A percentile compares a stretch with the other conserved stretches of the same genome.
phyloP scores from a whole-genome alignment of 192 early-diverging fungal genomes.

The Backusella sp. region DNA sequence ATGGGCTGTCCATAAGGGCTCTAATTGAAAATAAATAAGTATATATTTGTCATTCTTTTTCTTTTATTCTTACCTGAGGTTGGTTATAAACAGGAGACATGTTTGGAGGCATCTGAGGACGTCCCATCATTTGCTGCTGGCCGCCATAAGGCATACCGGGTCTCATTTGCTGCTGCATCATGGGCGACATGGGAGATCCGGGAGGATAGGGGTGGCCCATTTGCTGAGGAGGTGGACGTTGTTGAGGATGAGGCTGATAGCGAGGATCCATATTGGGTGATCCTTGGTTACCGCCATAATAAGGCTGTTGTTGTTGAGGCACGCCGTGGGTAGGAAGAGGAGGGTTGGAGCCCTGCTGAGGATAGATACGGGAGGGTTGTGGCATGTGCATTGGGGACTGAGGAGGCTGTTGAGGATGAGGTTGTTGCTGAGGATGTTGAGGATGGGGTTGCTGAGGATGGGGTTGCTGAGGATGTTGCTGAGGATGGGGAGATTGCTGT shows the following conservation, averaged over 20 bases:
- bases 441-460: not conserved
- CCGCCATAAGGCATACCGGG: slow-evolving; percentile 6
- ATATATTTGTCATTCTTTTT: not conserved
- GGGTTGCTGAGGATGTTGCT: not conserved
- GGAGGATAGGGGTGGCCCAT: not conserved
- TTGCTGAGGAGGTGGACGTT: slow-evolving; percentile 1
- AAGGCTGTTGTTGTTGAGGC: slow-evolving; percentile 7
- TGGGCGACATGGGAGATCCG: not conserved
- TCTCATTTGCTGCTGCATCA: slow-evolving; percentile 19
- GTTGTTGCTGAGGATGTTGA: slow-evolving; percentile 4
- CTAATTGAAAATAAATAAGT: not conserved
- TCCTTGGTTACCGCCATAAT: not conserved
- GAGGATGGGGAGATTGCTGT: not conserved
- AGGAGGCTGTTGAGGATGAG: not conserved
- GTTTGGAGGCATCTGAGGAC: not conserved
- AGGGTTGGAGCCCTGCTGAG: not conserved
- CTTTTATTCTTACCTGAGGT: slow-evolving; percentile 2
- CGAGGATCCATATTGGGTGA: slow-evolving; percentile 5
- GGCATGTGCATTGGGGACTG: slow-evolving; percentile 1
- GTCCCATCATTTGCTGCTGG: slow-evolving; percentile 7
- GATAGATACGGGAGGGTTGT: slow-evolving; percentile 11
- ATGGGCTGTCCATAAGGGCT: slow-evolving; percentile 29
- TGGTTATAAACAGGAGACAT: slow-evolving; percentile 2
- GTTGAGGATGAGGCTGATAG: not conserved
- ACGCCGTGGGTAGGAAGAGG: slow-evolving; percentile 6